These are phyloP conservation scores for Aspergillus sp. DNA, from an alignment of 2,329 filamentous ascomycete species.

Conservation along the genomic window DNA sequence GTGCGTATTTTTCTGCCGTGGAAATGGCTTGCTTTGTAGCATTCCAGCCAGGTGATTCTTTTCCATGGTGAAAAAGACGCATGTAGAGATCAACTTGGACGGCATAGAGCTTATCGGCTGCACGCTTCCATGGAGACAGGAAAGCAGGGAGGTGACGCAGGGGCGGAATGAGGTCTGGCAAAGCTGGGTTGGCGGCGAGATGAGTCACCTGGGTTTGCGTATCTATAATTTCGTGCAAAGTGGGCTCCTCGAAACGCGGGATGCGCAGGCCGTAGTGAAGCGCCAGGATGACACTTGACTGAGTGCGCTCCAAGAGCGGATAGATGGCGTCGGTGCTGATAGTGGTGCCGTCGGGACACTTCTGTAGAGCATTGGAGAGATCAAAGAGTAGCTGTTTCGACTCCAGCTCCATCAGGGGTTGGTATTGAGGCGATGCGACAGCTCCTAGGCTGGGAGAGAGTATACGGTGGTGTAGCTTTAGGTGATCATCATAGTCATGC, in stretches of 20 bases:
- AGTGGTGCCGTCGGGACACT: not conserved
- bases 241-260: slow-evolving; percentile 38
- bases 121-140: slow-evolving; percentile 47
- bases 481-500: slow-evolving; percentile 52
- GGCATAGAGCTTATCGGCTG: slow-evolving; percentile 19
- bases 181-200: slow-evolving; percentile 43
- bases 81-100: slow-evolving; percentile 25
- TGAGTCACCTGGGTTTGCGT: slow-evolving; percentile 51
- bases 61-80: slow-evolving; percentile 20
- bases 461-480: slow-evolving; percentile 46
- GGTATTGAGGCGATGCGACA: slow-evolving; percentile 46
- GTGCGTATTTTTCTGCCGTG: slow-evolving; percentile 38
- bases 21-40: slow-evolving; percentile 24
- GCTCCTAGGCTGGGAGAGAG: slow-evolving; percentile 50
- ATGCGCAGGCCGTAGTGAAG: slow-evolving; percentile 54
- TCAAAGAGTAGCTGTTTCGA: slow-evolving; percentile 45
- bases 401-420: slow-evolving; percentile 52
- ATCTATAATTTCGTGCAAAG: slow-evolving; percentile 47
- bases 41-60: slow-evolving; percentile 22
- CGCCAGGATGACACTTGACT: slow-evolving; percentile 51
- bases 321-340: slow-evolving; percentile 39
- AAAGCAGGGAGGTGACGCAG: slow-evolving; percentile 44
- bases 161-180: slow-evolving; percentile 47
- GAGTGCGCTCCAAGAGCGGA: slow-evolving; percentile 50
- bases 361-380: slow-evolving; percentile 29